These are phyloP conservation scores for Pisolithus microcarpus DNA, from an alignment of 768 basidiomycete species.

Conservation along the genomic window DNA sequence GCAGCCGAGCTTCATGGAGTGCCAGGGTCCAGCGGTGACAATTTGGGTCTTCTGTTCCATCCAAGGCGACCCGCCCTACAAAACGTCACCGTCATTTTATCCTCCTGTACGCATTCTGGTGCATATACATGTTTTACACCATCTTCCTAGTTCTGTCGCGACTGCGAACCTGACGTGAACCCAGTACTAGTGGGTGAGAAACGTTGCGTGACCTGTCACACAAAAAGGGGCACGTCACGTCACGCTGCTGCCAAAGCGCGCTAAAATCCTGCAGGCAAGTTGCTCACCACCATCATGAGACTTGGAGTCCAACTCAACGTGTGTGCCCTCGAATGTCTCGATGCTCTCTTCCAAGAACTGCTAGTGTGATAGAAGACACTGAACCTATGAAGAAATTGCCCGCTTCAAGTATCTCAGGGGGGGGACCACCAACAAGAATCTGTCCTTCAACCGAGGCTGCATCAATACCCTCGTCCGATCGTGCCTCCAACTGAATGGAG, in stretches of 20 bases:
- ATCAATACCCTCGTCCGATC: not conserved
- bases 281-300: constrained; percentile 5
- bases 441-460: not conserved
- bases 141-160: not conserved
- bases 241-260: not conserved
- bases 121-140: not conserved
- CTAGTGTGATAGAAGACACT: constrained; percentile 3
- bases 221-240: constrained; percentile 7
- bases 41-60: no score
- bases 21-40: no score
- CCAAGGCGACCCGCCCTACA: no score
- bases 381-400: not conserved
- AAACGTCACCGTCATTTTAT: no score
- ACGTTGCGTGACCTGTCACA: not conserved
- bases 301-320: constrained; percentile 5
- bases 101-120: not conserved
- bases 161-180: not conserved
- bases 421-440: not conserved
- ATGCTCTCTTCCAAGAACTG: not conserved
- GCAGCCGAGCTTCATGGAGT: no score
- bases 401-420: not conserved
- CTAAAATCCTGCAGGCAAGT: constrained; percentile 7
- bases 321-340: constrained; percentile 3
- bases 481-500: not conserved
- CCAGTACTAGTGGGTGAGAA: not conserved